phyloP scores from a whole-genome alignment of 1,284 basidiomycete genomes.

The Boletus calvinii region DNA sequence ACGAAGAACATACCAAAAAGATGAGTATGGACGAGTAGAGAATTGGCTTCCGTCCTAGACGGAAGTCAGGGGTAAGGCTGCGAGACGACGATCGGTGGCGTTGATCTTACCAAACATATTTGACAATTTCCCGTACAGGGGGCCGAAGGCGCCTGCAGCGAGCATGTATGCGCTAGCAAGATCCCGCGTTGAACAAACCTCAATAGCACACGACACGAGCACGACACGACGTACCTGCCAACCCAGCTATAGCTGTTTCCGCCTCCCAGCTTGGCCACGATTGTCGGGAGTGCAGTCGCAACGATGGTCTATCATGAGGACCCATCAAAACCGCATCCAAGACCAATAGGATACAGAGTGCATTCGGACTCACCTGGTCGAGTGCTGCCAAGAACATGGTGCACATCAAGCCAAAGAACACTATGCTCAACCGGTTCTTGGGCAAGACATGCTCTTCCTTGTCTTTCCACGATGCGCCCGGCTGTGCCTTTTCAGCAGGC shows the following conservation, averaged over 20 bases:
- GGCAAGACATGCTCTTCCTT: slow-evolving; percentile 56
- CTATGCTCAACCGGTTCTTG: slow-evolving; percentile 53
- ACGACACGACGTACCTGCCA: slow-evolving; percentile 51
- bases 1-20: slow-evolving; percentile 56
- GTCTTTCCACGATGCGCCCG: slow-evolving; percentile 53
- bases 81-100: neutral
- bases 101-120: slow-evolving; percentile 49
- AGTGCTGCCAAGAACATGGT: slow-evolving; percentile 58
- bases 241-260: slow-evolving; percentile 75
- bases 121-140: slow-evolving; percentile 76
- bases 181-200: neutral
- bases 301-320: slow-evolving; percentile 60
- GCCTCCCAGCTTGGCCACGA: slow-evolving; percentile 66
- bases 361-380: slow-evolving; percentile 46
- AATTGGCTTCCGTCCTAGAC: slow-evolving; percentile 68
- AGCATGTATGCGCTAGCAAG: slow-evolving; percentile 66
- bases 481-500: slow-evolving; percentile 29
- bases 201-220: neutral
- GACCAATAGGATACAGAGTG: neutral
- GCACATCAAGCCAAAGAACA: slow-evolving; percentile 55
- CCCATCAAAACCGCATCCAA: neutral
- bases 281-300: slow-evolving; percentile 79
- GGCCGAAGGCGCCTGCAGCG: slow-evolving; percentile 63
- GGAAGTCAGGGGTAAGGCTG: neutral
- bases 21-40: slow-evolving; percentile 65